Conservation (phyloP, 805 yeast genomes). For the Allodekkera sacchari region DNA sequence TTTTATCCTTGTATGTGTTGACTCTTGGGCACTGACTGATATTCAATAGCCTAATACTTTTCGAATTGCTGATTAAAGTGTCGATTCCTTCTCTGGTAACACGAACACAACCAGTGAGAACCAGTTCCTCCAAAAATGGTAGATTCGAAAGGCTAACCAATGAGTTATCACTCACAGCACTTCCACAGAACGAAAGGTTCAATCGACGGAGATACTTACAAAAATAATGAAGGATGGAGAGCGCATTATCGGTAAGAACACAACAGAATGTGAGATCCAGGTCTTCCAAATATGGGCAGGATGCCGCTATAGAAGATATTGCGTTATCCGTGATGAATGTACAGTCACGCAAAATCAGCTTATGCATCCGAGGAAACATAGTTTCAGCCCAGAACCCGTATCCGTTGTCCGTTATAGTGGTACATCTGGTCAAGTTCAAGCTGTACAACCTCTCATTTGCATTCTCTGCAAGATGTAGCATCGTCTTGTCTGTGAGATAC, state of each 20-base stretch:
- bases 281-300: slow-evolving; percentile 48
- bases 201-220: slow-evolving; percentile 46
- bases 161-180: slow-evolving; percentile 70
- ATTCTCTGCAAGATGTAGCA: slow-evolving; percentile 53
- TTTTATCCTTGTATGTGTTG: slow-evolving; percentile 51
- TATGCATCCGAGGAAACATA: slow-evolving; percentile 44
- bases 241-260: slow-evolving; percentile 58
- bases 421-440: slow-evolving; percentile 64
- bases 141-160: slow-evolving; percentile 53
- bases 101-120: slow-evolving; percentile 62
- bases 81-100: slow-evolving; percentile 76
- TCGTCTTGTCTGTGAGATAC: slow-evolving; percentile 58
- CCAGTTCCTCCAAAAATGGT: slow-evolving; percentile 37
- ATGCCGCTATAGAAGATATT: slow-evolving; percentile 50
- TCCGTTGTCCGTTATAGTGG: slow-evolving; percentile 70
- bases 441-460: slow-evolving; percentile 47
- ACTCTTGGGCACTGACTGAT: slow-evolving; percentile 69
- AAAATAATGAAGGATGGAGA: slow-evolving; percentile 60
- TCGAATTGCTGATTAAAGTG: slow-evolving; percentile 49
- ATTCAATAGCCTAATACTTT: slow-evolving; percentile 44
- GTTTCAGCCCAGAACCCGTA: slow-evolving; percentile 56
- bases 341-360: slow-evolving; percentile 58
- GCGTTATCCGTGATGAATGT: slow-evolving; percentile 64
- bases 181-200: slow-evolving; percentile 67
- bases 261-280: slow-evolving; percentile 69